Evolutionary conservation across 2,329 filamentous ascomycete genomes (phyloP), one percentile per base, ranked within the genome.

Genomic region (Ceratocystiopsis brevicomis): DNA sequence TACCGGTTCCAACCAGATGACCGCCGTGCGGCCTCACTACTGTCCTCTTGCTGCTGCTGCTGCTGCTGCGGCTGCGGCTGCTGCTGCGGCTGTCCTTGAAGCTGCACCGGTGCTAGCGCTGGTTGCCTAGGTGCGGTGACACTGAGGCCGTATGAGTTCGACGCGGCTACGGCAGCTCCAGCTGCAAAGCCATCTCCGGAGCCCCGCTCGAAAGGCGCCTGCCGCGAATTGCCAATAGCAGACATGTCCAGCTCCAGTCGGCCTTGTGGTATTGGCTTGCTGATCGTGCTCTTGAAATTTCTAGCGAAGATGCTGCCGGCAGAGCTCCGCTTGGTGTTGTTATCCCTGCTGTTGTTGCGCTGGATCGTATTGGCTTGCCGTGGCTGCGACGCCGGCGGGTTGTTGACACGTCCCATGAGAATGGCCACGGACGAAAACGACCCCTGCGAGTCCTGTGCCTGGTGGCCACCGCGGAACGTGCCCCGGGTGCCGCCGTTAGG

Each of bases 1-100:
- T 84, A 85, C 43, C 73, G 65, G 57, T 82, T 83, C 80, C 80
- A 85, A 40, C 78, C 78, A 4, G 78, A 83, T 52, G 77, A 82
- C 53, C 73, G 67, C 44, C 75, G 67, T 17, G 64, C 61, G 38
- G 55, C 42, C 52, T 50, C 39, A 59, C 48, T 48, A 53, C 15
- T 43, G 55, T 59, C 48, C 2, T 30, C 48, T 50, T 47, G 44
- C 61, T 48, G 56, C 47, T 53, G 56, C 48, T 37, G 56, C 54
- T 30, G 46, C 45, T 39, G 44, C 13, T 30, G 37, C n/a, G n/a
- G n/a, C 15, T 33, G 40, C 40, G 37, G 38, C 25, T 21, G 39
- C 18, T 39, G 15, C 12, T 45, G 25, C 8, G 25, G 25, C 25
- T 30, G 25, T 9, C 25, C 25, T 30, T 30, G 25, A 2, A 30